Evolutionary conservation across 139 green algal genomes (phyloP), one percentile per base, ranked within the genome.

Genomic region (Edaphochlamys debaryana): DNA sequence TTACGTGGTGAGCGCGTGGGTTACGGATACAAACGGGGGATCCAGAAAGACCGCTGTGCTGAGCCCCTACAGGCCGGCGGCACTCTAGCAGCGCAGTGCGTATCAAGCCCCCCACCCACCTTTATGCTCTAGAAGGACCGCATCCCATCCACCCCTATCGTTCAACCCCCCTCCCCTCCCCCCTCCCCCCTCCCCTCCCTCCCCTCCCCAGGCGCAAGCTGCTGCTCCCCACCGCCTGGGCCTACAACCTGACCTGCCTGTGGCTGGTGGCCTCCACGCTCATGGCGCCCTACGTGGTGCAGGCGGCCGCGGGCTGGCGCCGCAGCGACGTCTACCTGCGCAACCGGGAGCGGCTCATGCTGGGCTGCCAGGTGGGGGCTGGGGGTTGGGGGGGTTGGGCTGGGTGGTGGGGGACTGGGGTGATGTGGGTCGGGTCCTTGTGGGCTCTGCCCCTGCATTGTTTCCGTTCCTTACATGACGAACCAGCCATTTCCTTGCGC

Each of bases 171-270:
- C 30, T 64, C 22, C 56, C 22, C 8, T 8, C 56, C 56, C 56
- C 56, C 8, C 56, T 5, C 22, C 11, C 56, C 56, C 22, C 25
- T 13, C 56, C 56, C 56, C 15, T 20, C 9, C 9, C 29, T 0
- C 17, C 66, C 36, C 3, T 7, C 66, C n/a, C 23, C 70, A 80
- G 73, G 56, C 73, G 73, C 56, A 80, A 80, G 73, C 73, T 80
- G 7, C 58, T 56, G 30, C 29, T 58, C 3, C 38, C 58, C 19
- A 15, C 56, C 0, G 56, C 36, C 17, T 79, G 50, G 52, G 13
- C 50, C 22, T 80, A 80, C 73, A 69, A 80, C 54, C 37, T 80
- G 17, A 38, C 36, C 73, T 40, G 58, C 36, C 58, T 80, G 56
- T 80, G 73, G 73, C 6, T 58, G 27, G 73, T 80, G 27, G 73